Percentiles rank a stretch among this genome's conserved stretches.
Conservation (phyloP, 1,284 basidiomycete species). For the Irpex rosettiformis region DNA sequence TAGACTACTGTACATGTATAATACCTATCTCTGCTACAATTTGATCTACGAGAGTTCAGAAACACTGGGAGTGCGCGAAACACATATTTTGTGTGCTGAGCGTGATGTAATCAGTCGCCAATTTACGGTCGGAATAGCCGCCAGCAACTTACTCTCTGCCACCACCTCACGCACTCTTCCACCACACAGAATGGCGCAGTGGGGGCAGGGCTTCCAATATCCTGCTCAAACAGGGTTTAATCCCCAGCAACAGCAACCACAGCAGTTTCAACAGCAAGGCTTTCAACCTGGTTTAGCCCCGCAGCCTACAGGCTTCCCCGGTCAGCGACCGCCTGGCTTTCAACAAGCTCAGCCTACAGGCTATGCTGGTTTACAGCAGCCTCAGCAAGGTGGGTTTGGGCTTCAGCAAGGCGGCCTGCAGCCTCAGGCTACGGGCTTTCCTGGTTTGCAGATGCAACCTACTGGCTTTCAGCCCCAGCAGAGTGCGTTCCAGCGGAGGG, state of each 20-base stretch:
- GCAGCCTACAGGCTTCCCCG: constrained; percentile 38
- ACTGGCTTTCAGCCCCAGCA: constrained; percentile 29
- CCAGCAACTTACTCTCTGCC: constrained; percentile 4
- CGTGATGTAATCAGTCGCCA: background rate
- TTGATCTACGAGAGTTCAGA: too few relatives aligned
- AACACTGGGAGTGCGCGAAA: too few relatives aligned
- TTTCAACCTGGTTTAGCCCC: constrained; percentile 30
- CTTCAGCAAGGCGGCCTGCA: constrained; percentile 36
- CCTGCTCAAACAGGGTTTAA: constrained; percentile 60
- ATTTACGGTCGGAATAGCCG: background rate
- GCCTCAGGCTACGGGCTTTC: constrained; percentile 48
- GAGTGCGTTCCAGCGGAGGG: constrained; percentile 46
- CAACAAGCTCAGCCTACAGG: constrained; percentile 39
- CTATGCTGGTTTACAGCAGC: constrained; percentile 28
- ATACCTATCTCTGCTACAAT: too few relatives aligned
- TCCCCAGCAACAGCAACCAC: constrained; percentile 37
- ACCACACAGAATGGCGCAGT: constrained; percentile 47
- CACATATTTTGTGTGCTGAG: too few relatives aligned
- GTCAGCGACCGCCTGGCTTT: constrained; percentile 31
- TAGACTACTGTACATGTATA: too few relatives aligned
- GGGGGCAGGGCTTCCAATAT: constrained; percentile 61
- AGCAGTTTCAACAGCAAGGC: constrained; percentile 30
- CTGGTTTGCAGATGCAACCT: constrained; percentile 32
- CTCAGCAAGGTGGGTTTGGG: constrained; percentile 30
- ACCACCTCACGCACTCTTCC: constrained; percentile 6